Conservation (phyloP, 805 yeast species). For the Zygoascus flipseniorum region DNA sequence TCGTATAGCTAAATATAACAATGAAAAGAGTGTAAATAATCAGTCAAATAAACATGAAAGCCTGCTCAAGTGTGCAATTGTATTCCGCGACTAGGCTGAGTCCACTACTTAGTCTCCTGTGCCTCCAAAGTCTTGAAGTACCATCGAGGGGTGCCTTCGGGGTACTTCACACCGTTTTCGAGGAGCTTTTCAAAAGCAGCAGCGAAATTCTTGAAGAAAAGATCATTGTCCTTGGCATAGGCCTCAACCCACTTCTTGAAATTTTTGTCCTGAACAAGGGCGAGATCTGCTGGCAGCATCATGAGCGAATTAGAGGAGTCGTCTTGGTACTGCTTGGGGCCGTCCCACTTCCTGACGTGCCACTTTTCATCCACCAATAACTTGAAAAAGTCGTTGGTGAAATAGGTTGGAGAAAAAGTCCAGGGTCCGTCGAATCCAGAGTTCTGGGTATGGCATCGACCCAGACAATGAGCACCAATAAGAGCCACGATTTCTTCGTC, state of each 20-base stretch:
- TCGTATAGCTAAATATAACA: no score
- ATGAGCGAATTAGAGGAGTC: slow-evolving; percentile 48
- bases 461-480: slow-evolving; percentile 69
- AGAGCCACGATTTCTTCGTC: slow-evolving; percentile 69
- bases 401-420: slow-evolving; percentile 67
- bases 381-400: slow-evolving; percentile 62
- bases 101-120: not conserved
- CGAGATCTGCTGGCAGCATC: slow-evolving; percentile 76
- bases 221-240: slow-evolving; percentile 52
- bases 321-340: slow-evolving; percentile 54
- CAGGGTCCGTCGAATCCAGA: slow-evolving; percentile 76
- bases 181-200: slow-evolving; percentile 54
- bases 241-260: slow-evolving; percentile 47
- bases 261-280: slow-evolving; percentile 48
- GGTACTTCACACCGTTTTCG: slow-evolving; percentile 59
- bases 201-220: slow-evolving; percentile 54
- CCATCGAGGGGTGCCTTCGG: slow-evolving; percentile 24
- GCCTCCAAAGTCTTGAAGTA: slow-evolving; percentile 17
- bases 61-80: no score
- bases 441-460: slow-evolving; percentile 56
- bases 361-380: slow-evolving; percentile 47
- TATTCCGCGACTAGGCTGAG: no score
- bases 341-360: slow-evolving; percentile 51
- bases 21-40: no score
- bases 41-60: no score